These are phyloP conservation scores for Colletotrichum sp. DNA, from an alignment of 2,329 filamentous ascomycete genomes.

Conservation along the genomic window DNA sequence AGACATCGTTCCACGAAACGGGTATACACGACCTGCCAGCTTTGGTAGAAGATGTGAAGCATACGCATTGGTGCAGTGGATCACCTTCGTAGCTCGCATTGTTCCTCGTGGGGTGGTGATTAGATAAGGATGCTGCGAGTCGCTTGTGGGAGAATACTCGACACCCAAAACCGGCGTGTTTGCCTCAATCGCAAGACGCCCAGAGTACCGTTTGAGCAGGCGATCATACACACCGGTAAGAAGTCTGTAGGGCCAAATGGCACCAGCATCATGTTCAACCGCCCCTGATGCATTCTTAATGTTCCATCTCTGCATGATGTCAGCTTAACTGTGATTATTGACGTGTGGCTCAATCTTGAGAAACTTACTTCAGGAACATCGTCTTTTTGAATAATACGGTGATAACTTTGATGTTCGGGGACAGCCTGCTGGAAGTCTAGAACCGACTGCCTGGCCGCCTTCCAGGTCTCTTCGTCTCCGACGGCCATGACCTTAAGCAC, in stretches of 20 bases:
- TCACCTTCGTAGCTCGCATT: constrained; percentile 35
- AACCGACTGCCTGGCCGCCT: constrained; percentile 19
- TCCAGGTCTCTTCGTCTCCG: constrained; percentile 23
- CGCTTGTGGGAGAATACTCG: neutral
- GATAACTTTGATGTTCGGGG: constrained; percentile 20
- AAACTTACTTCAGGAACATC: constrained; percentile 8
- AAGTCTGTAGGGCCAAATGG: constrained; percentile 44
- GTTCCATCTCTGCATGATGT: constrained; percentile 24
- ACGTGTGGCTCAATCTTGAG: too few relatives aligned
- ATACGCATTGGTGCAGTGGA: constrained; percentile 48
- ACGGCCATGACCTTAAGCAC: constrained; percentile 25
- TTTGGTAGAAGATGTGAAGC: constrained; percentile 43
- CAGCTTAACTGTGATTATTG: neutral
- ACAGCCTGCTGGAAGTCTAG: constrained; percentile 21
- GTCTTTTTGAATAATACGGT: constrained; percentile 24
- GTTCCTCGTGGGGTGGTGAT: constrained; percentile 39
- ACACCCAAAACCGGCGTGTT: constrained; percentile 32
- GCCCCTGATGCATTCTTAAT: constrained; percentile 21
- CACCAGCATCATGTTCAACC: constrained; percentile 30
- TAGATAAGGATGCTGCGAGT: constrained; percentile 26
- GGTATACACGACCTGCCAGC: constrained; percentile 39
- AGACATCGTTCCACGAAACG: constrained; percentile 46
- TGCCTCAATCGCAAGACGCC: constrained; percentile 31
- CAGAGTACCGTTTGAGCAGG: constrained; percentile 29
- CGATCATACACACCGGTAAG: constrained; percentile 36